These are phyloP conservation scores for Fusarium sp. DNA, from an alignment of 2,329 filamentous ascomycete species.

Conservation along the genomic window DNA sequence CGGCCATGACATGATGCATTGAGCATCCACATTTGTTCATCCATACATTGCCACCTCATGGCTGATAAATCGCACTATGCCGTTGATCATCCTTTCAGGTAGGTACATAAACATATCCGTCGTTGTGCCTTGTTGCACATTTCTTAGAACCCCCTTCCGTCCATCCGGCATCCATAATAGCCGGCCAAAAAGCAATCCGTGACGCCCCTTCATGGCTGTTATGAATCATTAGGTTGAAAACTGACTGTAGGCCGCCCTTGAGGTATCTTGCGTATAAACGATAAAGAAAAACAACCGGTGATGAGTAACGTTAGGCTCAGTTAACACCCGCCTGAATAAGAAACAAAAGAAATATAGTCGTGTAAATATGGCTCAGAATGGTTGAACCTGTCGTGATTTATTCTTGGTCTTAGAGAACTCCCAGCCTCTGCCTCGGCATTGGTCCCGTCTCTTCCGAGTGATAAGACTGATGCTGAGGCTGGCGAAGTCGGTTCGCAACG, in stretches of 20 bases:
- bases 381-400: neutral
- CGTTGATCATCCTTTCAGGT: conserved; percentile 18
- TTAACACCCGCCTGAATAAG: conserved; percentile 8
- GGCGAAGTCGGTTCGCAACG: conserved; percentile 53
- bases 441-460: conserved; percentile 55
- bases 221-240: conserved; percentile 38
- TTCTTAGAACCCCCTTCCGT: neutral
- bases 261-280: conserved; percentile 48
- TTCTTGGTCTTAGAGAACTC: conserved; percentile 1
- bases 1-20: conserved; percentile 28
- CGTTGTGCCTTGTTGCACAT: conserved; percentile 32
- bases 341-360: conserved; percentile 18
- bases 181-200: conserved; percentile 31
- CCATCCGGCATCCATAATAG: conserved; percentile 16
- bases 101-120: conserved; percentile 29
- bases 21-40: conserved; percentile 30
- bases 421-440: conserved; percentile 48
- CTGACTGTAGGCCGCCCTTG: conserved; percentile 34
- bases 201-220: conserved; percentile 47
- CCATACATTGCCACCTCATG: conserved; percentile 22
- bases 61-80: conserved; percentile 30
- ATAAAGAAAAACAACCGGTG: conserved; percentile 22
- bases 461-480: conserved; percentile 42
- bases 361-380: conserved; percentile 20
- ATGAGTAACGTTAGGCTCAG: conserved; percentile 7